Percentiles rank a stretch among this genome's conserved stretches.
Conservation (phyloP, 83 land plant species). For the Picea abies region DNA sequence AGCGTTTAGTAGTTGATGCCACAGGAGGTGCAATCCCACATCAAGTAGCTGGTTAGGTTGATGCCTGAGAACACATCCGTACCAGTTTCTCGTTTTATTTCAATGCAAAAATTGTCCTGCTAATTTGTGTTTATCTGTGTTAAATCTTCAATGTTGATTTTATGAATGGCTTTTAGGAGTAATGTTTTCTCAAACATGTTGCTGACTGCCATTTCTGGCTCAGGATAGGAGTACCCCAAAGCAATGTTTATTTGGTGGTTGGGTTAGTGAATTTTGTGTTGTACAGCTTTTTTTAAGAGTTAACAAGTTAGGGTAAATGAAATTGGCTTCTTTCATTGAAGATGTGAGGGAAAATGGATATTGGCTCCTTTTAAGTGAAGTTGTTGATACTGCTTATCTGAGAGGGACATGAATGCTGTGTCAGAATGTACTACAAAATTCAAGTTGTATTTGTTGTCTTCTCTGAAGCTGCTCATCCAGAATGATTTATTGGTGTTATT, state of each 20-base stretch:
- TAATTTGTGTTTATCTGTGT: neutral
- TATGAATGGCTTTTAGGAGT: neutral
- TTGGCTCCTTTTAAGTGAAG: neutral
- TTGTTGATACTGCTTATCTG: neutral
- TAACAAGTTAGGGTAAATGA: slow-evolving; percentile 4
- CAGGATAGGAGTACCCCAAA: slow-evolving; percentile 4
- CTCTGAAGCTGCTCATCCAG: slow-evolving; percentile 10
- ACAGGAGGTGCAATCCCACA: slow-evolving; percentile 13
- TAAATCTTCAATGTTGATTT: neutral
- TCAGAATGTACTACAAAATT: neutral
- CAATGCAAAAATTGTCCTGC: neutral
- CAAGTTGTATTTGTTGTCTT: slow-evolving; percentile 4
- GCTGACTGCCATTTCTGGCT: slow-evolving; percentile 11
- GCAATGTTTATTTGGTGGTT: slow-evolving; percentile 7
- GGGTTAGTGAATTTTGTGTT: slow-evolving; percentile 4
- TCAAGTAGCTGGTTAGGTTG: slow-evolving; percentile 14
- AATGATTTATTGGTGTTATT: slow-evolving; percentile 14
- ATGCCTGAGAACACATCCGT: neutral
- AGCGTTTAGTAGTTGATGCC: slow-evolving; percentile 6
- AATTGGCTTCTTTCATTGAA: slow-evolving; percentile 4
- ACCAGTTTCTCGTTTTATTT: slow-evolving; percentile 1
- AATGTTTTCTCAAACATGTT: neutral
- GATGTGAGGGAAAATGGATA: neutral
- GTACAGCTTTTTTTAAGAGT: slow-evolving; percentile 13
- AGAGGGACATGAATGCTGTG: slow-evolving; percentile 1